Percentiles rank a stretch among this genome's conserved stretches.
phyloP scores from a whole-genome alignment of 495 filamentous ascomycete species.

The Aspergillus nanangensis region DNA sequence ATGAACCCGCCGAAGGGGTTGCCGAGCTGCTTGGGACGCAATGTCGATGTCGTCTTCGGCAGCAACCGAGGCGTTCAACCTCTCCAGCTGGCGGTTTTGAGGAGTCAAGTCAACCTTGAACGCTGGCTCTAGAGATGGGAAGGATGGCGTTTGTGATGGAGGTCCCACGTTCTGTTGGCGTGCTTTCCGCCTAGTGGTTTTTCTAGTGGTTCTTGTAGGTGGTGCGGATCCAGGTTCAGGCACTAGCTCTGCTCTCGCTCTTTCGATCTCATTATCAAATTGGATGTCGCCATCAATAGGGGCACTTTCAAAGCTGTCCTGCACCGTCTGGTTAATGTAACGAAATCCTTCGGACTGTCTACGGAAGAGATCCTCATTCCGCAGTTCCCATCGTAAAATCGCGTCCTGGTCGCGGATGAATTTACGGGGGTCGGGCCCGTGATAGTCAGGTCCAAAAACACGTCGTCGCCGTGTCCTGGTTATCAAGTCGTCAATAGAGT shows the following conservation, averaged over 20 bases:
- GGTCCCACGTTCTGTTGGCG: background rate
- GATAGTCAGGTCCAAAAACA: conserved; percentile 3
- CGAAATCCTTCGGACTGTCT: conserved; percentile 12
- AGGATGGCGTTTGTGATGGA: no score
- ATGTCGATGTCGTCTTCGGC: conserved; percentile 4
- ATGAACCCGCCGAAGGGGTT: conserved; percentile 11
- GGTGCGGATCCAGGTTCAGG: conserved; percentile 2
- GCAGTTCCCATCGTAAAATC: conserved; percentile 35
- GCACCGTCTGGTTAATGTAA: conserved; percentile 35
- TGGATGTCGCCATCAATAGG: conserved; percentile 30
- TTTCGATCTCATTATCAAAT: conserved; percentile 30
- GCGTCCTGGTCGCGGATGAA: conserved; percentile 23
- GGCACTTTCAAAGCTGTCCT: conserved; percentile 23
- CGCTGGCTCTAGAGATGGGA: no score
- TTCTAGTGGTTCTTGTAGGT: no score
- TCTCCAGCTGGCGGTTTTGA: conserved; percentile 16
- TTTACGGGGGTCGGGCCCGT: conserved; percentile 12
- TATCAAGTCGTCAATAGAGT: conserved; percentile 28
- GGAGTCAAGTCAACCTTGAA: no score
- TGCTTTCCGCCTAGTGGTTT: background rate
- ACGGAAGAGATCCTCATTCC: conserved; percentile 27
- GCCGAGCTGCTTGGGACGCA: background rate
- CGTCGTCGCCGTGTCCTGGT: conserved; percentile 9
- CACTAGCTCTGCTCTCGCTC: background rate
- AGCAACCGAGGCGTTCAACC: conserved; percentile 18